Percentiles rank a stretch among this genome's conserved stretches.
Evolutionary conservation across 192 early-diverging fungal genomes (phyloP).

Genomic region (Endogone sp.): DNA sequence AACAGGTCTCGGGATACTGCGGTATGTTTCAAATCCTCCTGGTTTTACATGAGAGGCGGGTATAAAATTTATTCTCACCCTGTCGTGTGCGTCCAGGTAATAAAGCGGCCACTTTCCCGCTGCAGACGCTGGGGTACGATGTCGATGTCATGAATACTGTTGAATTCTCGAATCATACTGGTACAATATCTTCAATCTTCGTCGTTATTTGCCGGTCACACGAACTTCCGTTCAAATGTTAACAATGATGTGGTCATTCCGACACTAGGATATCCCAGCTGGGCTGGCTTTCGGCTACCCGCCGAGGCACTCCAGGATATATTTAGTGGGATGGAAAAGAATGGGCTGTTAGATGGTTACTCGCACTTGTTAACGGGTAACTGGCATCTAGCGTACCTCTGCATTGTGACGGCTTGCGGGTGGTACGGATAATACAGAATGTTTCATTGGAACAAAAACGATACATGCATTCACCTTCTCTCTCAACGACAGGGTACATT

Average conservation of each 20-base stretch:
- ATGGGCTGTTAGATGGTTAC: slow-evolving; percentile 66
- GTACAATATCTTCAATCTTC: slow-evolving; percentile 22
- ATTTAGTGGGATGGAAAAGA: slow-evolving; percentile 67
- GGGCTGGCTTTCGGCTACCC: slow-evolving; percentile 65
- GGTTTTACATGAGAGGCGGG: too few species aligned
- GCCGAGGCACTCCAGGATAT: slow-evolving; percentile 63
- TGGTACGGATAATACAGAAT: too few species aligned
- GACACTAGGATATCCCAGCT: slow-evolving; percentile 62
- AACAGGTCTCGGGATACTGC: neutral
- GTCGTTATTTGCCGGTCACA: neutral
- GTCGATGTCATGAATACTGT: slow-evolving; percentile 94
- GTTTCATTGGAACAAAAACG: too few species aligned
- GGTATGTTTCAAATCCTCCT: too few species aligned
- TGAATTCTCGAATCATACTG: slow-evolving; percentile 92
- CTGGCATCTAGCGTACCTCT: too few species aligned
- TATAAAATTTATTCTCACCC: neutral
- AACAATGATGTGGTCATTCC: neutral
- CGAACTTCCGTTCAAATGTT: neutral
- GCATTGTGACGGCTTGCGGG: too few species aligned
- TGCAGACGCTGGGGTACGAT: slow-evolving; percentile 86
- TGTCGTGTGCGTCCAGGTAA: slow-evolving; percentile 46
- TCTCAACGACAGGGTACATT: slow-evolving; percentile 64
- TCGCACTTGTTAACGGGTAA: slow-evolving; percentile 80
- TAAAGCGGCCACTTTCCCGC: slow-evolving; percentile 88
- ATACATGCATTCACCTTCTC: too few species aligned